phyloP scores from a whole-genome alignment of 2,329 filamentous ascomycete species.

The Diaporthe aspalathi region DNA sequence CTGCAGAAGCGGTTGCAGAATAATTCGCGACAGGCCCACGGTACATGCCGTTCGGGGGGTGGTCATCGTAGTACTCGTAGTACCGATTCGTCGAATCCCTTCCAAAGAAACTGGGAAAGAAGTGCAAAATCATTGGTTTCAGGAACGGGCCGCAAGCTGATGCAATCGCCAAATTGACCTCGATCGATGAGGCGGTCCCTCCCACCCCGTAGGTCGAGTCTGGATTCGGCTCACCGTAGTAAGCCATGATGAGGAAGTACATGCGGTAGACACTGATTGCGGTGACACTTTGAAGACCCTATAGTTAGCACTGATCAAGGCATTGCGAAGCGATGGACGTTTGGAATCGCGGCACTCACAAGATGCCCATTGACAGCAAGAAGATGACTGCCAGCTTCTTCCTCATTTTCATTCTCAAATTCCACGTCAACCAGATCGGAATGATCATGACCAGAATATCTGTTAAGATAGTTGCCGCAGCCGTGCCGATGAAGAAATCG shows the following conservation, averaged over 20 bases:
- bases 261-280: constrained; percentile 17
- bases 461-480: constrained; percentile 54
- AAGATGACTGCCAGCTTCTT: constrained; percentile 51
- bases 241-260: constrained; percentile 16
- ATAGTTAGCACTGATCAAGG: background rate
- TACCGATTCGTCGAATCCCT: background rate
- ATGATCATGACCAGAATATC: constrained; percentile 54
- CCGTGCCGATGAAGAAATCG: constrained; percentile 49
- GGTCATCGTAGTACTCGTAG: constrained; percentile 12
- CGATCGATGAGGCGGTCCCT: constrained; percentile 44
- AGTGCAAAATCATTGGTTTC: background rate
- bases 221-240: constrained; percentile 35
- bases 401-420: constrained; percentile 49
- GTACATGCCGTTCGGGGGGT: background rate
- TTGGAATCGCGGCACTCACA: background rate
- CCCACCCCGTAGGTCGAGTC: constrained; percentile 44
- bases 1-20: constrained; percentile 1
- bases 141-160: constrained; percentile 43
- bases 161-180: constrained; percentile 46
- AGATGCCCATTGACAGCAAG: constrained; percentile 41
- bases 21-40: background rate
- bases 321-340: too few relatives aligned
- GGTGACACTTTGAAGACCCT: background rate
- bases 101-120: constrained; percentile 16
- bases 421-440: constrained; percentile 51